These are phyloP conservation scores for Atkinsonella texensis DNA, from an alignment of 2,329 filamentous ascomycete species.

Conservation along the genomic window DNA sequence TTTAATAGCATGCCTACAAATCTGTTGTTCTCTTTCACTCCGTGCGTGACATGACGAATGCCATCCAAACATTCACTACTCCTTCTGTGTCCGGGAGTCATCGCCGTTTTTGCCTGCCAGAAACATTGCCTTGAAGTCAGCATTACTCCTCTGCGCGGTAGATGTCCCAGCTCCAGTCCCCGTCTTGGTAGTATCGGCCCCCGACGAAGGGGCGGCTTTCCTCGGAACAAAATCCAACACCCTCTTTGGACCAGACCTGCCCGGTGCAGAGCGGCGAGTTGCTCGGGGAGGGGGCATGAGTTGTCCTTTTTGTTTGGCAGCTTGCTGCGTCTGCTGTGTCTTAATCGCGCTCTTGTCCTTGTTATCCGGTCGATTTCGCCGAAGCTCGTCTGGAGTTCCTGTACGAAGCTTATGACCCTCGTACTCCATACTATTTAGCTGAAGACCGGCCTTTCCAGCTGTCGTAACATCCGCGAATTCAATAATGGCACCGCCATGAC, in stretches of 20 bases:
- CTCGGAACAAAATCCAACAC: constrained; percentile 31
- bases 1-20: too few relatives aligned
- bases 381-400: constrained; percentile 42
- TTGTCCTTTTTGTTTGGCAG: constrained; percentile 9
- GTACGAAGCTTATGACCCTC: constrained; percentile 41
- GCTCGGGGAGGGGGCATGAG: constrained; percentile 33
- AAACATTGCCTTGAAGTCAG: constrained; percentile 45
- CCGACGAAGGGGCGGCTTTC: constrained; percentile 7
- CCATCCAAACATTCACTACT: not conserved
- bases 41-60: not conserved
- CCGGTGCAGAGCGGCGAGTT: constrained; percentile 31
- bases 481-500: constrained; percentile 74
- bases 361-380: constrained; percentile 35
- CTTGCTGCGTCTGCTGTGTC: constrained; percentile 1
- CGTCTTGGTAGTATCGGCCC: constrained; percentile 13
- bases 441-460: constrained; percentile 59
- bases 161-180: constrained; percentile 7
- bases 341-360: constrained; percentile 14
- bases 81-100: not conserved
- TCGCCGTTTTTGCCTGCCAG: constrained; percentile 15
- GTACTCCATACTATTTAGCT: constrained; percentile 43
- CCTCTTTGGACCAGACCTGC: constrained; percentile 27
- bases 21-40: too few relatives aligned
- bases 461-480: constrained; percentile 62
- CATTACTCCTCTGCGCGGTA: constrained; percentile 37